Conservation (phyloP, 352 stramenopile species). For the Peronosclerospora sorghi region DNA sequence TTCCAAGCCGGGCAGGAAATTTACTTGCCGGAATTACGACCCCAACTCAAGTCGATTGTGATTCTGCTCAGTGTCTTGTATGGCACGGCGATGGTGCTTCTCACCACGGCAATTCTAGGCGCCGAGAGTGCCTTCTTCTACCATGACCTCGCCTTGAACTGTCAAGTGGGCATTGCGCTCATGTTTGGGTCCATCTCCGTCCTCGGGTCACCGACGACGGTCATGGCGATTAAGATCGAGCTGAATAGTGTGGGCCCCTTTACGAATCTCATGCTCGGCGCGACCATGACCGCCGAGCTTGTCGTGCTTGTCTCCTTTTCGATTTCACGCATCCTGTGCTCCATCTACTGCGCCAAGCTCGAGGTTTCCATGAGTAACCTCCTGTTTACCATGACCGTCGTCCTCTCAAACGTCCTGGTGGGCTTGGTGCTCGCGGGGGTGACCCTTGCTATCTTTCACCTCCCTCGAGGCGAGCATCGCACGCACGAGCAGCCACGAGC, state of each 20-base stretch:
- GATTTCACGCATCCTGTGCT: conserved; percentile 46
- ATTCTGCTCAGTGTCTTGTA: no score
- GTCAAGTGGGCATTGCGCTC: no score
- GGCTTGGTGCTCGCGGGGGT: conserved; percentile 30
- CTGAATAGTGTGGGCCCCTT: conserved; percentile 63
- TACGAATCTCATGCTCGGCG: conserved; percentile 62
- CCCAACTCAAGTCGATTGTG: no score
- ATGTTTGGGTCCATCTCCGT: conserved; percentile 61
- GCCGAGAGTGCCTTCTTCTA: conserved; percentile 53
- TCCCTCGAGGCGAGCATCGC: conserved; percentile 17
- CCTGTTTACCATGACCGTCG: conserved; percentile 42
- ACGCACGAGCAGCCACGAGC: no score
- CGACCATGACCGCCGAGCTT: conserved; percentile 61
- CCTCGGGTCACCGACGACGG: conserved; percentile 46
- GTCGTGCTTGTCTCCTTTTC: conserved; percentile 64
- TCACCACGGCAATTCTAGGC: conserved; percentile 33
- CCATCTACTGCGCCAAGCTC: conserved; percentile 48
- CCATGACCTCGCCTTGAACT: conserved; percentile 28
- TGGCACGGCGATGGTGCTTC: conserved; percentile 44
- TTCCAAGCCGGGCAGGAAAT: no score
- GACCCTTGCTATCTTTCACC: conserved; percentile 51
- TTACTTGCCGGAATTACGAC: no score
- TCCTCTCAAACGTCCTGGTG: conserved; percentile 42
- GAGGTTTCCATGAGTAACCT: conserved; percentile 39
- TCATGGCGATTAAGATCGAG: conserved; percentile 75